Conservation (phyloP, 2,329 filamentous ascomycete species). For the Pezicula neosporulosa region DNA sequence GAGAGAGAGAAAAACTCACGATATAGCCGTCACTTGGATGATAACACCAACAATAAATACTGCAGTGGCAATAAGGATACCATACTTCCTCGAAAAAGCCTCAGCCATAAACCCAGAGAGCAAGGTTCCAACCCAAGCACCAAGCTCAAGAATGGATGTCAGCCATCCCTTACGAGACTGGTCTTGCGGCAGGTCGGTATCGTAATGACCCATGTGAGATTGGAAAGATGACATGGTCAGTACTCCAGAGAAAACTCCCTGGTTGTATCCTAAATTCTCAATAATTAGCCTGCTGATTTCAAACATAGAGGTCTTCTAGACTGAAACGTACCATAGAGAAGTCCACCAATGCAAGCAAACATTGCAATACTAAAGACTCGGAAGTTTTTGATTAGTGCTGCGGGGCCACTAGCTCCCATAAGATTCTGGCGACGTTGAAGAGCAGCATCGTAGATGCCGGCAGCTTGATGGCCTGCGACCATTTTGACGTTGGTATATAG, state of each 20-base stretch:
- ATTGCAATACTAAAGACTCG: constrained; percentile 57
- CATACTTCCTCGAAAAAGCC: constrained; percentile 63
- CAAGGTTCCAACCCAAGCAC: constrained; percentile 72
- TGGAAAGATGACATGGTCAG: constrained; percentile 53
- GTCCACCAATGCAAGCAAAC: constrained; percentile 60
- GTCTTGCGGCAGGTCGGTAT: constrained; percentile 39
- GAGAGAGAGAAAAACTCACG: constrained; percentile 11
- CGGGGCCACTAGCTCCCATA: constrained; percentile 49
- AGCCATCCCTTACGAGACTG: constrained; percentile 57
- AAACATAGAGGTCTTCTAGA: constrained; percentile 29
- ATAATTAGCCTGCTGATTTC: constrained; percentile 44
- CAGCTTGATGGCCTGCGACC: constrained; percentile 24
- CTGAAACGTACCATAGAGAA: constrained; percentile 37
- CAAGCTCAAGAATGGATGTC: constrained; percentile 69
- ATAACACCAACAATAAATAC: constrained; percentile 71
- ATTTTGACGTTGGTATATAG: constrained; percentile 5
- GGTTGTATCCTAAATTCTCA: constrained; percentile 55
- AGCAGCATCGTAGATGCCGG: constrained; percentile 47
- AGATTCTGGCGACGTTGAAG: constrained; percentile 47
- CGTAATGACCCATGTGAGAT: constrained; percentile 51
- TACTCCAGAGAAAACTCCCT: constrained; percentile 74
- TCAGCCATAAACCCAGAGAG: constrained; percentile 71
- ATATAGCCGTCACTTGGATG: constrained; percentile 61
- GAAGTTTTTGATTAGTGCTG: constrained; percentile 54
- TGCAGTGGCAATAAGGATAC: constrained; percentile 60